phyloP scores from a whole-genome alignment of 768 basidiomycete species.

The Cystofilobasidium bisporidii region DNA sequence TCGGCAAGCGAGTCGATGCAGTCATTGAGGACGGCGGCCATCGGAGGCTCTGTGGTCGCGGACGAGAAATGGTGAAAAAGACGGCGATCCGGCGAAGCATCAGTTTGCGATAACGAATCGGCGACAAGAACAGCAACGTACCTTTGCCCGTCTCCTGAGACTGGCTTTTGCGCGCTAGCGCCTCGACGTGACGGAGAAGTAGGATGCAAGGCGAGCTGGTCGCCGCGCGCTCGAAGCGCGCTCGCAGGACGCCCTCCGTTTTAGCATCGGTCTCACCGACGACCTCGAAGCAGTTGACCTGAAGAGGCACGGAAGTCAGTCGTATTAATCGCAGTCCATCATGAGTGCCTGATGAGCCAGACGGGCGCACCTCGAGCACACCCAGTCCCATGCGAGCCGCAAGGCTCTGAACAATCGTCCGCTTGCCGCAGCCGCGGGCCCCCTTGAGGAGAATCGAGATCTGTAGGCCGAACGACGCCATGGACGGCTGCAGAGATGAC shows the following conservation, averaged over 20 bases:
- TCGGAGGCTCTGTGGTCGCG: conserved; percentile 37
- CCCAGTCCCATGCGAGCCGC: conserved; percentile 58
- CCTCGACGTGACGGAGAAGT: conserved; percentile 69
- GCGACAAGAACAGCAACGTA: too few species aligned
- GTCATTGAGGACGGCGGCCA: conserved; percentile 54
- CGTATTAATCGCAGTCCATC: too few species aligned
- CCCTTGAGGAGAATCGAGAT: conserved; percentile 71
- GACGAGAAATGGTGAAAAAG: too few species aligned
- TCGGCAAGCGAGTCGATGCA: conserved; percentile 52
- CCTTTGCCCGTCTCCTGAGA: conserved; percentile 57
- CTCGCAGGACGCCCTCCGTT: conserved; percentile 62
- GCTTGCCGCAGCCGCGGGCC: conserved; percentile 70
- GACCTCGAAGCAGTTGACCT: conserved; percentile 81
- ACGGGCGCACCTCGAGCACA: conserved; percentile 54
- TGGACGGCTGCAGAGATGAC: conserved; percentile 52
- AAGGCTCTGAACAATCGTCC: conserved; percentile 47
- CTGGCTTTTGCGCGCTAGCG: conserved; percentile 58
- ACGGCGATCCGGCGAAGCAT: not conserved
- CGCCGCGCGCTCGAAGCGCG: conserved; percentile 65
- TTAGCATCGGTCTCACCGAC: conserved; percentile 66
- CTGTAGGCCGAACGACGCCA: conserved; percentile 54
- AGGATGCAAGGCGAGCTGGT: conserved; percentile 76
- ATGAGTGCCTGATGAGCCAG: too few species aligned
- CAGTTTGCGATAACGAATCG: too few species aligned
- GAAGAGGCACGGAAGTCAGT: too few species aligned